Percentiles rank a stretch among this genome's conserved stretches.
These are phyloP conservation scores for Macadamia tetraphylla DNA, from an alignment of 164 flowering plant genomes.

Conservation along the genomic window DNA sequence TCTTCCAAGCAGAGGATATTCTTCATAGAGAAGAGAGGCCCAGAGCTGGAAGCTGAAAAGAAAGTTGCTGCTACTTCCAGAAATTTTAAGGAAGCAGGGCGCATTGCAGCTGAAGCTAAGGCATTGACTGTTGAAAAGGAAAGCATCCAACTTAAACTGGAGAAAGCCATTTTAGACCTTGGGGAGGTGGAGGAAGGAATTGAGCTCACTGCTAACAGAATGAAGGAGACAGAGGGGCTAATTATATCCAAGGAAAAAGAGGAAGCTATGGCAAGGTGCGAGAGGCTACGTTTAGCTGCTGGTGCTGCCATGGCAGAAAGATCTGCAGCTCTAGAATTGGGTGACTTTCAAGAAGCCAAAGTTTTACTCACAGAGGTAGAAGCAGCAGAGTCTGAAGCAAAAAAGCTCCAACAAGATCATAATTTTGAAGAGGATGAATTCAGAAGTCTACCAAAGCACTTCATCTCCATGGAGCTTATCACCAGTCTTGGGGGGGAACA, in stretches of 20 bases:
- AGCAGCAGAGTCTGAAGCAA: slow-evolving; percentile 56
- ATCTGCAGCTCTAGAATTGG: slow-evolving; percentile 59
- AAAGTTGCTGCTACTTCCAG: slow-evolving; percentile 78
- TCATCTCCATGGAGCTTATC: slow-evolving; percentile 60
- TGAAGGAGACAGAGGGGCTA: slow-evolving; percentile 49
- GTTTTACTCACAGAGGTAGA: slow-evolving; percentile 60
- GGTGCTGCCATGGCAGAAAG: slow-evolving; percentile 64
- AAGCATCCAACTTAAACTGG: slow-evolving; percentile 36
- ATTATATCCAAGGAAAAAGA: slow-evolving; percentile 56
- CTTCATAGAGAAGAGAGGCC: slow-evolving; percentile 68
- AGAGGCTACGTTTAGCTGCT: slow-evolving; percentile 47
- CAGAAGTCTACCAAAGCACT: slow-evolving; percentile 29
- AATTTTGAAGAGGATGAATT: slow-evolving; percentile 39
- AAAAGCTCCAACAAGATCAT: slow-evolving; percentile 39
- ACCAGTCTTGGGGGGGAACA: slow-evolving; percentile 46
- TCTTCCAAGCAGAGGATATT: slow-evolving; percentile 56
- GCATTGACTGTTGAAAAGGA: slow-evolving; percentile 54
- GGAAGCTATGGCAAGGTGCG: slow-evolving; percentile 52
- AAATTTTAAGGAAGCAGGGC: slow-evolving; percentile 85
- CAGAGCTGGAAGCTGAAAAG: slow-evolving; percentile 79
- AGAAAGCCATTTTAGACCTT: slow-evolving; percentile 33
- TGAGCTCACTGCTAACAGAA: slow-evolving; percentile 30
- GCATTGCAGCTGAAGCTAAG: slow-evolving; percentile 73
- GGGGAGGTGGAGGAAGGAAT: slow-evolving; percentile 49
- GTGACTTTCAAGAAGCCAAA: slow-evolving; percentile 66